Conservation (phyloP, 1,284 basidiomycete species). For the Polyporus tsugae region DNA sequence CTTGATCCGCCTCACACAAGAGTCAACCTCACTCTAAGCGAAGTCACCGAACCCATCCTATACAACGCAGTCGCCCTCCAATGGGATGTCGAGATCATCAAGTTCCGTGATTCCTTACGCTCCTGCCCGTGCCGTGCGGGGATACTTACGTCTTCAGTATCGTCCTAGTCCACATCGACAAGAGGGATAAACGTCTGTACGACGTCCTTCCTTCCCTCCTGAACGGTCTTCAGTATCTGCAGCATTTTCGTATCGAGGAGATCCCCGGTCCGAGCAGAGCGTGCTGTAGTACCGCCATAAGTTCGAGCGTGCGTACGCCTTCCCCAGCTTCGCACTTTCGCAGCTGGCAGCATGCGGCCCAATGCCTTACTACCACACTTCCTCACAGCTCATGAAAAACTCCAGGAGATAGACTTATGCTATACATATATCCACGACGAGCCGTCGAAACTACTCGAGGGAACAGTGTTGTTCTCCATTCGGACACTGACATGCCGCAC, state of each 20-base stretch:
- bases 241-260: background rate
- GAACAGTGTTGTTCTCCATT: too few species aligned
- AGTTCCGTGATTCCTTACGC: background rate
- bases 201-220: background rate
- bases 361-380: background rate
- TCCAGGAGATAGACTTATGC: background rate
- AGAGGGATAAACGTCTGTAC: background rate
- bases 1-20: background rate
- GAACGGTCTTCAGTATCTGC: background rate
- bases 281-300: background rate
- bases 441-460: background rate
- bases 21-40: background rate
- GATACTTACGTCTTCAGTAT: background rate
- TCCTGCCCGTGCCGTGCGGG: background rate
- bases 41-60: background rate
- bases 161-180: background rate
- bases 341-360: background rate
- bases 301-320: background rate
- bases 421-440: background rate
- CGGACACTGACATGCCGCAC: background rate
- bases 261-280: background rate
- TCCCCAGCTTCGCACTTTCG: constrained; percentile 14
- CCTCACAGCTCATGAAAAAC: background rate
- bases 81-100: background rate
- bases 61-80: background rate